Percentiles rank a stretch among this genome's conserved stretches.
These are phyloP conservation scores for Botryosphaeria agaves DNA, from an alignment of 2,329 filamentous ascomycete species.

Conservation along the genomic window DNA sequence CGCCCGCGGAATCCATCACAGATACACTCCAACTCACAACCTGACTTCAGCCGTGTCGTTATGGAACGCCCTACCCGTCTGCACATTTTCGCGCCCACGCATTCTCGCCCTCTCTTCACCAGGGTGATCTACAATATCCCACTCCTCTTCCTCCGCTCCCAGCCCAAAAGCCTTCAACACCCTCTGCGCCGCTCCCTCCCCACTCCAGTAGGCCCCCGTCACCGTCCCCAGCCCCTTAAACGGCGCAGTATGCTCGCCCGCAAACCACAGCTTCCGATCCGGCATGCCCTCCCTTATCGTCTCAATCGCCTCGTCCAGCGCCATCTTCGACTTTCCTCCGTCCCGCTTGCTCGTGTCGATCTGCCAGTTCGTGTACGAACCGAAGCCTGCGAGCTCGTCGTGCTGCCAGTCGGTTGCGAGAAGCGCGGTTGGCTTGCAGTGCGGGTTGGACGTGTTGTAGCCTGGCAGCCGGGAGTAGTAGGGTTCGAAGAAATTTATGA, in stretches of 20 bases:
- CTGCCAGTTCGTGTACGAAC: conserved; percentile 77
- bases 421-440: conserved; percentile 45
- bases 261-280: conserved; percentile 61
- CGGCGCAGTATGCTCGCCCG: conserved; percentile 79
- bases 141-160: too few species aligned
- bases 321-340: too few species aligned
- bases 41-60: too few species aligned
- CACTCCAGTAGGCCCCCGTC: conserved; percentile 85
- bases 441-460: conserved; percentile 35
- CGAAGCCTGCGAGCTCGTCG: conserved; percentile 64
- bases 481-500: conserved; percentile 54
- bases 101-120: too few species aligned
- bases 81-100: too few species aligned
- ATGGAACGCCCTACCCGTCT: too few species aligned
- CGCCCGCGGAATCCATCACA: too few species aligned
- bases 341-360: too few species aligned
- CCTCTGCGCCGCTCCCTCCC: conserved; percentile 56
- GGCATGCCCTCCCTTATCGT: conserved; percentile 36
- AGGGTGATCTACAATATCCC: too few species aligned
- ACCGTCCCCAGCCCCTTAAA: conserved; percentile 79
- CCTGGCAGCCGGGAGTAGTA: conserved; percentile 62
- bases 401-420: conserved; percentile 62
- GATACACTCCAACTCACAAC: too few species aligned
- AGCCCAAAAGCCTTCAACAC: too few species aligned
- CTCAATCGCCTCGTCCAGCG: conserved; percentile 50